These are phyloP conservation scores for Cladosporium sp. DNA, from an alignment of 2,329 filamentous ascomycete species.

Conservation along the genomic window DNA sequence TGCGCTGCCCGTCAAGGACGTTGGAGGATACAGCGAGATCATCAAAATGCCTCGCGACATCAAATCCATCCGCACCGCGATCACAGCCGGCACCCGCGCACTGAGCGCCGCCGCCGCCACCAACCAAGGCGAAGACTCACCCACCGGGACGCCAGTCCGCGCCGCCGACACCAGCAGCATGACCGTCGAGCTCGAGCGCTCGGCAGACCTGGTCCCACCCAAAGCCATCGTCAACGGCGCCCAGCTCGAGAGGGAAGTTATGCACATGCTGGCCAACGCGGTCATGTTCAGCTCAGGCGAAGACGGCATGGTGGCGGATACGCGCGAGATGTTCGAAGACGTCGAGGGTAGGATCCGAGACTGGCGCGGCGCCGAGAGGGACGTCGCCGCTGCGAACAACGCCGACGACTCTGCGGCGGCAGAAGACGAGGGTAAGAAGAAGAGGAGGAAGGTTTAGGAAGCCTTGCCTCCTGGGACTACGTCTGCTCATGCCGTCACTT, in stretches of 20 bases:
- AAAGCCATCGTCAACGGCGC: slow-evolving; percentile 88
- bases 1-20: slow-evolving; percentile 46
- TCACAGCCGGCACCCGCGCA: slow-evolving; percentile 52
- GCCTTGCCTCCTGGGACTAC: no score
- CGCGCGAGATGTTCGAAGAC: slow-evolving; percentile 83
- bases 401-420: slow-evolving; percentile 28
- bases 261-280: slow-evolving; percentile 96
- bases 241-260: slow-evolving; percentile 87
- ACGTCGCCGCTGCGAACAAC: slow-evolving; percentile 14
- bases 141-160: slow-evolving; percentile 6
- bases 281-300: slow-evolving; percentile 98
- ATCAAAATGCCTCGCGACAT: slow-evolving; percentile 50
- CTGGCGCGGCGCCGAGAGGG: slow-evolving; percentile 66
- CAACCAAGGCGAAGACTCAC: slow-evolving; percentile 12
- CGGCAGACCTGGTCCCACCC: slow-evolving; percentile 75
- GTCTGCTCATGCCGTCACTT: no score
- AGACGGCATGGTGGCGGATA: slow-evolving; percentile 82
- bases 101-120: slow-evolving; percentile 43
- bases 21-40: slow-evolving; percentile 49
- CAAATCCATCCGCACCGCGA: slow-evolving; percentile 47
- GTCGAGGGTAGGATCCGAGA: slow-evolving; percentile 75
- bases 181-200: slow-evolving; percentile 61
- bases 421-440: slow-evolving; percentile 25
- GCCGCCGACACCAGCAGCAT: slow-evolving; percentile 15
- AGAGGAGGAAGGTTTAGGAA: slow-evolving; percentile 18